phyloP scores from a whole-genome alignment of 495 filamentous ascomycete genomes.

The Penicillium crystallinum region DNA sequence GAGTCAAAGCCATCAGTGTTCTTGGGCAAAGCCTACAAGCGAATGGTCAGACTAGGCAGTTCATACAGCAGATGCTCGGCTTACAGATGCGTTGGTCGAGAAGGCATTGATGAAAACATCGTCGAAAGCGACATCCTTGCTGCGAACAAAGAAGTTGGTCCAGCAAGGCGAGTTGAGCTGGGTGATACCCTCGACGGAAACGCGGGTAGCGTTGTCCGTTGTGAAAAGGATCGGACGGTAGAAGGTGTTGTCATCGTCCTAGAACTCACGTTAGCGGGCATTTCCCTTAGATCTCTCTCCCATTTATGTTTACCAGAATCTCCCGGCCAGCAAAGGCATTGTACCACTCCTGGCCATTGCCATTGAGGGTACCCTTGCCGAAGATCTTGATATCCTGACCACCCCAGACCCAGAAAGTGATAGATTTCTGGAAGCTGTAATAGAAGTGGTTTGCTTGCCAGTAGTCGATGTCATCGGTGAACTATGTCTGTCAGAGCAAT shows the following conservation, averaged over 20 bases:
- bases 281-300: not conserved
- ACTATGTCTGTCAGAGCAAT: constrained; percentile 24
- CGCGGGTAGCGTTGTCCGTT: constrained; percentile 50
- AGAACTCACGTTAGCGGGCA: not conserved
- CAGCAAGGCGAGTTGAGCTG: constrained; percentile 55
- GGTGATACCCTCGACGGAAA: constrained; percentile 51
- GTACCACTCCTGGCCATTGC: constrained; percentile 51
- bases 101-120: constrained; percentile 49
- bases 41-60: not conserved
- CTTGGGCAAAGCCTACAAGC: constrained; percentile 38
- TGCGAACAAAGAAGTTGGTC: constrained; percentile 53
- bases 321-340: constrained; percentile 43
- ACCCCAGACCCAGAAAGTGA: constrained; percentile 59
- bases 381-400: constrained; percentile 53
- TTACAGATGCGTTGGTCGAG: constrained; percentile 46
- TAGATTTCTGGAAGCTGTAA: constrained; percentile 54
- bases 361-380: constrained; percentile 48
- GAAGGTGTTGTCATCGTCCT: constrained; percentile 48
- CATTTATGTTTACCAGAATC: constrained; percentile 30
- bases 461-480: constrained; percentile 54
- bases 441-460: constrained; percentile 55
- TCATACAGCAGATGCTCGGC: not conserved
- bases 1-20: constrained; percentile 59
- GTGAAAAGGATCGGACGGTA: constrained; percentile 53
- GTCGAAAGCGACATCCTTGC: constrained; percentile 48